These are phyloP conservation scores for Ligustrum vulgare DNA, from an alignment of 257 asterid species.

Conservation along the genomic window DNA sequence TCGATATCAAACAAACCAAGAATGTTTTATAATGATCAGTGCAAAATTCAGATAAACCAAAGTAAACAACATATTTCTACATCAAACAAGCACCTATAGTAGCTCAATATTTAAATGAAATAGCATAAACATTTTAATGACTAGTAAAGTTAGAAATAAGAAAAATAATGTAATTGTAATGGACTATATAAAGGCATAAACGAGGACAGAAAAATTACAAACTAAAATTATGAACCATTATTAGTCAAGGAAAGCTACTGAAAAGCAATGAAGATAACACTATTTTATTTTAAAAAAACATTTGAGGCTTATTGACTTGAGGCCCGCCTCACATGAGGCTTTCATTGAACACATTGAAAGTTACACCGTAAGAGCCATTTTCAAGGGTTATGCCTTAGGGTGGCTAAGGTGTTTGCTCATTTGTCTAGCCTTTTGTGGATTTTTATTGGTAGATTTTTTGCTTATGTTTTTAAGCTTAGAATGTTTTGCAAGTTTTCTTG, in stretches of 20 bases:
- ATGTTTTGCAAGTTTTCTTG: neutral
- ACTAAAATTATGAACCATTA: neutral
- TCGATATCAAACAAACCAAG: neutral
- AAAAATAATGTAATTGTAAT: neutral
- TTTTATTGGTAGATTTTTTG: neutral
- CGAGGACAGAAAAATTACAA: neutral
- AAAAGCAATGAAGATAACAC: neutral
- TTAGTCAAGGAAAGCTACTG: neutral
- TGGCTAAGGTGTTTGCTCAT: neutral
- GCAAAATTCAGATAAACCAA: neutral
- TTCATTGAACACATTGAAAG: neutral
- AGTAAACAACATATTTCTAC: neutral
- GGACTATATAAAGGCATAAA: neutral
- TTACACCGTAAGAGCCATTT: neutral
- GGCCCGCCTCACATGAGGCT: neutral
- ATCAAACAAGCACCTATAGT: neutral
- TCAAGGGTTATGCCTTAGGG: neutral
- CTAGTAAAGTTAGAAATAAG: neutral
- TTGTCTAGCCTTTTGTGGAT: neutral
- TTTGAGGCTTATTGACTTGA: neutral
- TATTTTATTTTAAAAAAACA: no score
- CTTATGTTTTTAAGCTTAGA: neutral
- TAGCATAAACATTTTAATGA: neutral
- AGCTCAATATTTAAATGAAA: neutral
- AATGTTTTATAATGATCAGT: neutral